These are phyloP conservation scores for Calonectria leucothoes DNA, from an alignment of 2,329 filamentous ascomycete species.

Conservation along the genomic window DNA sequence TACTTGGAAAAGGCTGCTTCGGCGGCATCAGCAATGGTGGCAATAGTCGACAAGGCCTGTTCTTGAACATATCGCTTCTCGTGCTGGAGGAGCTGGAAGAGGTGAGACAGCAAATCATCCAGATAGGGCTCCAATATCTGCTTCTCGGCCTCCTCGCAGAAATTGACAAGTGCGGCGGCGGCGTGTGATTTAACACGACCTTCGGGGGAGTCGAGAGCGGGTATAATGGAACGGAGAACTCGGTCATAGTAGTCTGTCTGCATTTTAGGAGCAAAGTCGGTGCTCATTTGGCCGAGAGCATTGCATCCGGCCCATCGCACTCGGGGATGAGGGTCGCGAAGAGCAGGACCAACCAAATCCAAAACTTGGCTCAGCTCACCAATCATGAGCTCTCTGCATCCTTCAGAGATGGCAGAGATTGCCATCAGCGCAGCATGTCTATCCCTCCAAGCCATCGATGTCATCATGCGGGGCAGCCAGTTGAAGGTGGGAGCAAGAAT, in stretches of 20 bases:
- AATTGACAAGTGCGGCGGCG: conserved; percentile 97
- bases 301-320: conserved; percentile 99
- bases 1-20: conserved; percentile 95
- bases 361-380: conserved; percentile 94
- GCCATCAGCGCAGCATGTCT: conserved; percentile 98
- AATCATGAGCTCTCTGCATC: conserved; percentile 95
- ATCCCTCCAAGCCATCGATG: conserved; percentile 92
- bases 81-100: conserved; percentile 89
- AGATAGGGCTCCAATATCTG: conserved; percentile 91
- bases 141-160: conserved; percentile 98
- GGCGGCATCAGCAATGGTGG: conserved; percentile 97
- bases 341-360: conserved; percentile 91
- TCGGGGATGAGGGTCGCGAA: conserved; percentile 90
- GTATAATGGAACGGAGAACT: conserved; percentile 91
- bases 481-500: conserved; percentile 93
- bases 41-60: conserved; percentile 96
- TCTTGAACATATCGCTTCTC: conserved; percentile 97
- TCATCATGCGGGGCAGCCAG: conserved; percentile 98
- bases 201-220: conserved; percentile 89
- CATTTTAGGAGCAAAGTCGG: conserved; percentile 98
- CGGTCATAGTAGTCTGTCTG: conserved; percentile 93
- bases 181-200: conserved; percentile 96
- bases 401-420: conserved; percentile 97
- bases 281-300: conserved; percentile 99
- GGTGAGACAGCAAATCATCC: conserved; percentile 84